A percentile compares a stretch with the other conserved stretches of the same genome.
Conservation (phyloP, 768 basidiomycete genomes). For the Mycena polygramma region DNA sequence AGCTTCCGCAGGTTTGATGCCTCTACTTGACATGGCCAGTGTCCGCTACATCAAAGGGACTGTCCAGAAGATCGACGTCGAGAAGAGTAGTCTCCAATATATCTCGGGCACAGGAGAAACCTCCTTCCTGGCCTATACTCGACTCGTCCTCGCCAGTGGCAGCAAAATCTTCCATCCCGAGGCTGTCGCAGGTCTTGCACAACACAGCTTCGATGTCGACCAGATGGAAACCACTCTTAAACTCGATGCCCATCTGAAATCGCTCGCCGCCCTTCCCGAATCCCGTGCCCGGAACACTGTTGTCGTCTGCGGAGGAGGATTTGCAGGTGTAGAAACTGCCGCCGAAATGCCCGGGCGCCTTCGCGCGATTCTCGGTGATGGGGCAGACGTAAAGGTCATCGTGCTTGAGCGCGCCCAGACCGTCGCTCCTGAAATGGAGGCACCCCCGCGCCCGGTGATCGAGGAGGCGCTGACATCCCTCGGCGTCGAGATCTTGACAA, state of each 20-base stretch:
- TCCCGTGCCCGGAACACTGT: conserved; percentile 38
- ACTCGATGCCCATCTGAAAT: conserved; percentile 34
- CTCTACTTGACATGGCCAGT: conserved; percentile 22
- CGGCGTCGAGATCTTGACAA: conserved; percentile 26
- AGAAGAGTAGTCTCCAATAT: conserved; percentile 22
- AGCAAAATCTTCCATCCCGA: conserved; percentile 34
- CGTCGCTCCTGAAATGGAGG: conserved; percentile 23
- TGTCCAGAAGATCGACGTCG: conserved; percentile 27
- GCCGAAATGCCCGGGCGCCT: conserved; percentile 38
- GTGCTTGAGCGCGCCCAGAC: conserved; percentile 28
- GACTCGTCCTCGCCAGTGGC: conserved; percentile 37
- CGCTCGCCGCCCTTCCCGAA: conserved; percentile 26
- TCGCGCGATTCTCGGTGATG: conserved; percentile 32
- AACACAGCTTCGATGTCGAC: conserved; percentile 34
- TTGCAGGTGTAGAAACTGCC: conserved; percentile 39
- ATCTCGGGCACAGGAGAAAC: conserved; percentile 1
- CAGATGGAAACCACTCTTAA: conserved; percentile 29
- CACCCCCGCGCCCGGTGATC: conserved; percentile 32
- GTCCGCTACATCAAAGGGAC: conserved; percentile 33
- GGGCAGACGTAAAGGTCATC: conserved; percentile 26
- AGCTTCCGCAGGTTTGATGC: conserved; percentile 24
- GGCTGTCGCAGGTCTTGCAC: conserved; percentile 28
- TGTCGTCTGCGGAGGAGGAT: conserved; percentile 38
- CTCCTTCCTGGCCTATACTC: conserved; percentile 27
- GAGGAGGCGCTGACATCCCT: conserved; percentile 29